phyloP scores from a whole-genome alignment of 2,329 filamentous ascomycete genomes.

The Aurifilum marmelostoma region DNA sequence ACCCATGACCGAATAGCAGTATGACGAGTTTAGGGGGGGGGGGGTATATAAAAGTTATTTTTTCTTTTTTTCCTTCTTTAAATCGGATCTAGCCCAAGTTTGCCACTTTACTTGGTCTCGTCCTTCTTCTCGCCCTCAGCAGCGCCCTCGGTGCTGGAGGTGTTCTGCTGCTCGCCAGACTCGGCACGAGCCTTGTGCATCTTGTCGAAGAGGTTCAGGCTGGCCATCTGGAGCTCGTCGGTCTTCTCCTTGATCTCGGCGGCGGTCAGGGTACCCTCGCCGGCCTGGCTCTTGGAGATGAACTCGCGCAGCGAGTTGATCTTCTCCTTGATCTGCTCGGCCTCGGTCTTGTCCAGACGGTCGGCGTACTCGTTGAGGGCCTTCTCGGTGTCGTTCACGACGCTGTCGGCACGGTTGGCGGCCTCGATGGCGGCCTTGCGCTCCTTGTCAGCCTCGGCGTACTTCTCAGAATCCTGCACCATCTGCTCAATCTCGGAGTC shows the following conservation, averaged over 20 bases:
- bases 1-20: slow-evolving; percentile 34
- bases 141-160: slow-evolving; percentile 52
- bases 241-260: slow-evolving; percentile 98
- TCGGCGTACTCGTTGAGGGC: slow-evolving; percentile 96
- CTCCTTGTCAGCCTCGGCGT: slow-evolving; percentile 92
- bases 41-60: slow-evolving; percentile 30
- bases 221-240: slow-evolving; percentile 94
- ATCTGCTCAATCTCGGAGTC: slow-evolving; percentile 95
- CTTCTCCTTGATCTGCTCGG: slow-evolving; percentile 92
- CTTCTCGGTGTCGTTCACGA: slow-evolving; percentile 97
- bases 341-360: slow-evolving; percentile 95
- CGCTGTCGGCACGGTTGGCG: slow-evolving; percentile 95
- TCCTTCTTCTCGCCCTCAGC: slow-evolving; percentile 77
- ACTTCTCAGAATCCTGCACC: slow-evolving; percentile 98
- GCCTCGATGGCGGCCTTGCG: slow-evolving; percentile 94
- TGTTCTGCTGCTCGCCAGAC: slow-evolving; percentile 56
- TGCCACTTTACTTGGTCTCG: slow-evolving; percentile 63
- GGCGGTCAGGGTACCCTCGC: slow-evolving; percentile 82
- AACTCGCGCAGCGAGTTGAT: slow-evolving; percentile 83
- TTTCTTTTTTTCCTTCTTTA: too few species aligned
- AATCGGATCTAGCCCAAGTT: slow-evolving; percentile 12
- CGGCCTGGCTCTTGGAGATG: slow-evolving; percentile 91
- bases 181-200: slow-evolving; percentile 95
- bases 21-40: slow-evolving; percentile 33
- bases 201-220: slow-evolving; percentile 98